Evolutionary conservation across 768 basidiomycete species (phyloP).

Genomic region (Crepidotus variabilis): DNA sequence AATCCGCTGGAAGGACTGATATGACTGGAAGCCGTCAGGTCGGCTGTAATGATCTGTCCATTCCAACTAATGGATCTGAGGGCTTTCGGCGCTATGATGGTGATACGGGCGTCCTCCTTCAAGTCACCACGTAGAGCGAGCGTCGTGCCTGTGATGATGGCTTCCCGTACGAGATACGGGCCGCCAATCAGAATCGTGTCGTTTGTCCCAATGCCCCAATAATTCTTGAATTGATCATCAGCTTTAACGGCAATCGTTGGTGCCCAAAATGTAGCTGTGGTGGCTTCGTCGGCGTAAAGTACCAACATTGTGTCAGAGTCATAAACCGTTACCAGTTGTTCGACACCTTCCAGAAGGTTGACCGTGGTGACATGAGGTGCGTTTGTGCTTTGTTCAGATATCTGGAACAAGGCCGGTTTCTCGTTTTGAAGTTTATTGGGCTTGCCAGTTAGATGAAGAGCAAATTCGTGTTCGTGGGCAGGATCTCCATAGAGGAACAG

Average conservation of each 20-base stretch:
- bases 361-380: slow-evolving; percentile 37
- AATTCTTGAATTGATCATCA: slow-evolving; percentile 47
- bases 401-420: slow-evolving; percentile 24
- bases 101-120: slow-evolving; percentile 52
- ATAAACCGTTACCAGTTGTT: slow-evolving; percentile 58
- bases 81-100: slow-evolving; percentile 56
- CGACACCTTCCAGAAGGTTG: slow-evolving; percentile 50
- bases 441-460: slow-evolving; percentile 44
- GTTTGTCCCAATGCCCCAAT: slow-evolving; percentile 75
- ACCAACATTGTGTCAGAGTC: slow-evolving; percentile 67
- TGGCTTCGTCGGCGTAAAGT: slow-evolving; percentile 61
- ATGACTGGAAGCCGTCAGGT: slow-evolving; percentile 24
- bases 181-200: slow-evolving; percentile 61
- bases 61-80: slow-evolving; percentile 70
- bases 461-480: slow-evolving; percentile 50
- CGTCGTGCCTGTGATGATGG: slow-evolving; percentile 40
- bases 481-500: slow-evolving; percentile 60
- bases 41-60: slow-evolving; percentile 41
- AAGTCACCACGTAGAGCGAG: slow-evolving; percentile 71
- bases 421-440: slow-evolving; percentile 30
- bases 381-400: slow-evolving; percentile 3
- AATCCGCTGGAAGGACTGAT: slow-evolving; percentile 43
- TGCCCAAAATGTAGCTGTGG: slow-evolving; percentile 73
- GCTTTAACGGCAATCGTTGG: slow-evolving; percentile 51
- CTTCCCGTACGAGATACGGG: slow-evolving; percentile 61